Percentiles rank a stretch among this genome's conserved stretches.
Evolutionary conservation across 805 yeast species (phyloP).

Genomic region (Danielozyma ontarioensis): DNA sequence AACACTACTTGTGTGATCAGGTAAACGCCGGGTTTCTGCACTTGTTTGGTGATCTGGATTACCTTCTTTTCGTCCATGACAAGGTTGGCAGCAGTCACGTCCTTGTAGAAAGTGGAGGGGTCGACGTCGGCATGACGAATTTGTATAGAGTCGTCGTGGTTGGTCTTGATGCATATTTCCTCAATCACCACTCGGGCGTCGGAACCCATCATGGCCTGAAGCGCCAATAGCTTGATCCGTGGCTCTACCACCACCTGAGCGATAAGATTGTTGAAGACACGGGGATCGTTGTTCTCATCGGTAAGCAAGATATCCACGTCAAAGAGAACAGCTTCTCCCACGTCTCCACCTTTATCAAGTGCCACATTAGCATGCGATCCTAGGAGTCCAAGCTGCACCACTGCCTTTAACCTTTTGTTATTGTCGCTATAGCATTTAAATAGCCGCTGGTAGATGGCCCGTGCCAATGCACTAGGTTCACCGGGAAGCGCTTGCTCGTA

Average conservation of each 20-base stretch:
- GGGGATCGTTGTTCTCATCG: constrained; percentile 9
- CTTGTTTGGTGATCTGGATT: neutral
- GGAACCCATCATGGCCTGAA: neutral
- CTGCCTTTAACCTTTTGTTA: constrained; percentile 3
- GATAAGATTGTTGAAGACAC: constrained; percentile 12
- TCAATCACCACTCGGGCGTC: neutral
- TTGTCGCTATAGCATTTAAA: constrained; percentile 4
- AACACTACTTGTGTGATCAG: constrained; percentile 10
- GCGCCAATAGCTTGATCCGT: neutral
- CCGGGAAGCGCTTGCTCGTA: too few relatives aligned
- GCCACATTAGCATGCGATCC: constrained; percentile 1
- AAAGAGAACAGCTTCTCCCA: constrained; percentile 7
- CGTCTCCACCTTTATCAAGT: neutral
- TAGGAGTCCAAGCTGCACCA: too few relatives aligned
- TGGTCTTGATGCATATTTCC: neutral
- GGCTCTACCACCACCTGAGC: constrained; percentile 7
- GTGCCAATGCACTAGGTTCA: too few relatives aligned
- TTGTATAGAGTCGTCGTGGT: too few relatives aligned
- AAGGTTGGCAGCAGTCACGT: too few relatives aligned
- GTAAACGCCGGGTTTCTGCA: neutral
- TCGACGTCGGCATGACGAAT: neutral
- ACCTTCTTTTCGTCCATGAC: neutral
- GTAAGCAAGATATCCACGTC: constrained; percentile 12
- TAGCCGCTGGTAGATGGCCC: constrained; percentile 27
- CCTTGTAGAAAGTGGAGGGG: too few relatives aligned